Conservation (phyloP, 257 asterid species). For the Asclepias syriaca region DNA sequence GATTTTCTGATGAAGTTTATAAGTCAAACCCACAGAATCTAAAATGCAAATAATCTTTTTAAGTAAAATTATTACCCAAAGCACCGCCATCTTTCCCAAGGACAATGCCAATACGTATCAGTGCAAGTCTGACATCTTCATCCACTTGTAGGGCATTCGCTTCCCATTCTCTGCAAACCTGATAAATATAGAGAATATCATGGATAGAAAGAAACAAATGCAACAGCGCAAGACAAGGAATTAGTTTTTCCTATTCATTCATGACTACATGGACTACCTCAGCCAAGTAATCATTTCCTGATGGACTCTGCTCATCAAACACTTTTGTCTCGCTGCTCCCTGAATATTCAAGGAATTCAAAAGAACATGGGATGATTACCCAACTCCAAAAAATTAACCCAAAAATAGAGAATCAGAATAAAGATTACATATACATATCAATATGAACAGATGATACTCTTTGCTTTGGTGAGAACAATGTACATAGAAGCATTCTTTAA, state of each 20-base stretch:
- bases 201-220: neutral
- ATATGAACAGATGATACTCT: neutral
- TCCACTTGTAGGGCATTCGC: constrained; percentile 63
- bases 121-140: constrained; percentile 67
- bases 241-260: neutral
- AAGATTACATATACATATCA: neutral
- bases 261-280: constrained; percentile 48
- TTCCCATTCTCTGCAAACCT: constrained; percentile 99
- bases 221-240: neutral
- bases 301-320: constrained; percentile 85
- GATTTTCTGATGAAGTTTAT: neutral
- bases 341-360: constrained; percentile 24
- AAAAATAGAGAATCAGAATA: neutral
- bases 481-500: neutral
- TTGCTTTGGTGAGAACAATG: neutral
- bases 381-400: neutral
- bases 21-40: neutral
- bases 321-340: constrained; percentile 74
- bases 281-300: constrained; percentile 84
- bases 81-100: constrained; percentile 99
- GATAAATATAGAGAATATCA: constrained; percentile 18
- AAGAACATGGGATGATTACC: neutral
- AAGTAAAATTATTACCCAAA: constrained; percentile 43
- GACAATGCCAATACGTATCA: constrained; percentile 83
- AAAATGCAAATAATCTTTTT: neutral